These are phyloP conservation scores for Porphyridium purpureum DNA, from an alignment of 23 red algal genomes.

Conservation along the genomic window DNA sequence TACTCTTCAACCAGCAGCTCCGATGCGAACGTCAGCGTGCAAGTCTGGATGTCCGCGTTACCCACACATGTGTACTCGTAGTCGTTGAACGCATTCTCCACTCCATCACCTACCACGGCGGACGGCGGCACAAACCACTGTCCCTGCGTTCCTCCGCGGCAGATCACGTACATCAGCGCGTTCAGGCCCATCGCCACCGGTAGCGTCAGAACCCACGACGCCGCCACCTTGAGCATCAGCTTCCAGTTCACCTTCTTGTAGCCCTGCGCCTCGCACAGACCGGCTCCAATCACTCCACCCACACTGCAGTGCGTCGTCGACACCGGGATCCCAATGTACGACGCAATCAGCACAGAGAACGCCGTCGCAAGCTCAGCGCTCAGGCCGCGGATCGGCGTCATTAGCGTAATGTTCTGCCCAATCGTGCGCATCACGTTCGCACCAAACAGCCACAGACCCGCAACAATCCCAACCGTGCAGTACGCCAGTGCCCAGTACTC, in stretches of 20 bases:
- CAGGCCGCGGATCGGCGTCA: conserved; percentile 6
- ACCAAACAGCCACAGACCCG: conserved; percentile 6
- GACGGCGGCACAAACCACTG: too few species aligned
- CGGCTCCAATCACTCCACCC: conserved; percentile 53
- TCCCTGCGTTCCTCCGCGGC: too few species aligned
- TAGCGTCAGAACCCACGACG: background rate
- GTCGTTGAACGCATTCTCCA: too few species aligned
- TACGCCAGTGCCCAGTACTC: conserved; percentile 4
- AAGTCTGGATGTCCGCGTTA: too few species aligned
- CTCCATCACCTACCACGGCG: too few species aligned
- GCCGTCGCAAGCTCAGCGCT: conserved; percentile 8
- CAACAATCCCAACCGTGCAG: conserved; percentile 1
- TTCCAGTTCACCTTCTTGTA: background rate
- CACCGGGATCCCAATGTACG: conserved; percentile 54
- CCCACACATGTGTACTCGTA: too few species aligned
- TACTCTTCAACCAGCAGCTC: too few species aligned
- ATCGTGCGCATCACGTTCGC: conserved; percentile 8
- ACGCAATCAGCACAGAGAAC: conserved; percentile 34
- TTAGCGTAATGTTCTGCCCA: conserved; percentile 6
- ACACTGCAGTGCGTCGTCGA: conserved; percentile 79
- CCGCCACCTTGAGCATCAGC: background rate
- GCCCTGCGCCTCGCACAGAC: conserved; percentile 5
- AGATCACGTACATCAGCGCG: background rate
- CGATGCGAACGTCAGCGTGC: too few species aligned
- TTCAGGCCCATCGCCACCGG: background rate